Evolutionary conservation across 2,329 filamentous ascomycete genomes (phyloP).

Genomic region (Coniochaeta sp.): DNA sequence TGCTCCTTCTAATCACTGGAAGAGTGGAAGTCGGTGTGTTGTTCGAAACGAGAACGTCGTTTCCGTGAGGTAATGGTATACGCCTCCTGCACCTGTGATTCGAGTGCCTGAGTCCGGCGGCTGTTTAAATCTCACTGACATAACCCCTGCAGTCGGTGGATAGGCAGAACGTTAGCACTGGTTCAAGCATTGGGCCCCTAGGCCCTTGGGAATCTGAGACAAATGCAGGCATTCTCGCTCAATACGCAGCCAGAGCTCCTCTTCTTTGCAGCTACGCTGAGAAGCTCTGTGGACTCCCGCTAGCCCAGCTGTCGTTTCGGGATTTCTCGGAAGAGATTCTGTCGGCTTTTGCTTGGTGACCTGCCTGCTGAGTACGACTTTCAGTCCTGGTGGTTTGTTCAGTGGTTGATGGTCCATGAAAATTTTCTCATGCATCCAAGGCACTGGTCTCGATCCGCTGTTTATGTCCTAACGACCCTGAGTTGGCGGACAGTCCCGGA

Average conservation of each 20-base stretch:
- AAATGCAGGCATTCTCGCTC: neutral
- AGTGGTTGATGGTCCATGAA: neutral
- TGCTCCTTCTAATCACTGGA: neutral
- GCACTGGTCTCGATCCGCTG: neutral
- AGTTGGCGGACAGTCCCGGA: neutral
- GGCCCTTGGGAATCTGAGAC: neutral
- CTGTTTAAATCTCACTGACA: neutral
- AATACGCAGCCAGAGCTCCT: neutral
- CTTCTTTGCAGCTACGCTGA: neutral
- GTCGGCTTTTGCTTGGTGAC: neutral
- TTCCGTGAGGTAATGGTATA: constrained; percentile 2
- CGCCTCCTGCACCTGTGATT: neutral
- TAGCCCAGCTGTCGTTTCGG: neutral
- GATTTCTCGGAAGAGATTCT: neutral
- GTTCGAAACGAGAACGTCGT: neutral
- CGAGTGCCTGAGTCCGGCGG: neutral
- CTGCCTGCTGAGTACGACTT: neutral
- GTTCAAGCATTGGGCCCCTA: neutral
- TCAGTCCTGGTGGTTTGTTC: neutral
- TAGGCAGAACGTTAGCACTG: neutral
- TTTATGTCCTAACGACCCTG: neutral
- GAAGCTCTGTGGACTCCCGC: neutral
- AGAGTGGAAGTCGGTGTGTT: neutral
- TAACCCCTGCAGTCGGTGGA: neutral
- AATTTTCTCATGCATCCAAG: neutral